These are phyloP conservation scores for Adansonia grandidieri DNA, from an alignment of 441 rosid species.

Conservation along the genomic window DNA sequence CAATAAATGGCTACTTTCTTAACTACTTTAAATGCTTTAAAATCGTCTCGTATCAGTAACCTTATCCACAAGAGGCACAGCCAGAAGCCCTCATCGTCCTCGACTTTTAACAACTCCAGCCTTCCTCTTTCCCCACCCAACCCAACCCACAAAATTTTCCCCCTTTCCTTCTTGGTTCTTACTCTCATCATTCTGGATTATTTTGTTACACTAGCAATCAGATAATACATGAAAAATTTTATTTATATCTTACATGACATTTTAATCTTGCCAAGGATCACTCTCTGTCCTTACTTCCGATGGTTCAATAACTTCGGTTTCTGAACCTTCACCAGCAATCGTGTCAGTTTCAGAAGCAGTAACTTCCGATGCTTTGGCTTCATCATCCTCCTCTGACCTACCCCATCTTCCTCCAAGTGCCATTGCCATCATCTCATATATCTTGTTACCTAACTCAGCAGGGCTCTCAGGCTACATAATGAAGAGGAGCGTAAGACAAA, in stretches of 20 bases:
- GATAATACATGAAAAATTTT: not conserved
- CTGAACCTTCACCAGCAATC: slow-evolving; percentile 32
- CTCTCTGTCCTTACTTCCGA: slow-evolving; percentile 87
- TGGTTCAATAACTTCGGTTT: slow-evolving; percentile 79
- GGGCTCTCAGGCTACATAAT: slow-evolving; percentile 90
- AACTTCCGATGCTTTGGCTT: slow-evolving; percentile 35
- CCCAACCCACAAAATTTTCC: slow-evolving; percentile 7
- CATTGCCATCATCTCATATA: slow-evolving; percentile 98
- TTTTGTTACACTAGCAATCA: slow-evolving; percentile 2
- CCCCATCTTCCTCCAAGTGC: slow-evolving; percentile 99
- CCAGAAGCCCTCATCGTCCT: not conserved
- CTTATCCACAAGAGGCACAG: not conserved
- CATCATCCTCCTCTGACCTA: slow-evolving; percentile 57
- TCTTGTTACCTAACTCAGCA: slow-evolving; percentile 89
- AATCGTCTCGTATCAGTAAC: not conserved
- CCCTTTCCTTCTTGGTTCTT: not conserved
- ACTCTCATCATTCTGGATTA: not conserved
- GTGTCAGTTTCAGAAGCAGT: slow-evolving; percentile 35
- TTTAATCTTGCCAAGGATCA: slow-evolving; percentile 87
- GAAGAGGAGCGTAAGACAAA: not conserved
- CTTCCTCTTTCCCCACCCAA: not conserved
- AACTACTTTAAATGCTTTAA: not conserved
- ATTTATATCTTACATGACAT: not conserved
- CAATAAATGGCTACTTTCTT: too few species aligned
- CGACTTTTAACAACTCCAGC: too few species aligned